Evolutionary conservation across 2,329 filamentous ascomycete genomes (phyloP).

Genomic region (Fonsecaea nubica): DNA sequence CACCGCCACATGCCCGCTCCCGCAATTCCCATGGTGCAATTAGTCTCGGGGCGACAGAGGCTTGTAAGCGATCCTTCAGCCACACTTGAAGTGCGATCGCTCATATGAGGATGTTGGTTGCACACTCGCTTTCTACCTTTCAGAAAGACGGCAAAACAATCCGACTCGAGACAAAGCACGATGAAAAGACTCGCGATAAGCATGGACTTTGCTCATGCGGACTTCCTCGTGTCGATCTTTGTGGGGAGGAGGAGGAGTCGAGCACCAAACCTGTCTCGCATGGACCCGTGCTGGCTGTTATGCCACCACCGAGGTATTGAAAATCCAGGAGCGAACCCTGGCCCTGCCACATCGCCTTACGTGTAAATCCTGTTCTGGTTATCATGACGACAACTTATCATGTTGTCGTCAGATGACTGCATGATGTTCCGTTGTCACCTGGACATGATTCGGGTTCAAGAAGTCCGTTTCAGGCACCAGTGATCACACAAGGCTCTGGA

Average conservation of each 20-base stretch:
- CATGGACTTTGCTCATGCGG: background rate
- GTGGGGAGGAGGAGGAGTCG: background rate
- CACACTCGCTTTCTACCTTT: background rate
- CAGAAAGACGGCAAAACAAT: background rate
- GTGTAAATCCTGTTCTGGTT: background rate
- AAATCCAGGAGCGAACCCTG: background rate
- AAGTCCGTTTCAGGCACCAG: background rate
- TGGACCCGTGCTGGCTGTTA: background rate
- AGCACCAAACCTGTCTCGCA: background rate
- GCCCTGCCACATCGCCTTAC: background rate
- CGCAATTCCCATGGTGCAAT: conserved; percentile 21
- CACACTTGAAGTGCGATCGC: background rate
- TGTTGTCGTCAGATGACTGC: conserved; percentile 3
- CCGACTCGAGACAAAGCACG: background rate
- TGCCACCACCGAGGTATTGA: background rate
- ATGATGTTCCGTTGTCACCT: background rate
- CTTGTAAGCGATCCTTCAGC: conserved; percentile 16
- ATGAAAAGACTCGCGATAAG: background rate
- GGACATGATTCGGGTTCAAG: conserved; percentile 1
- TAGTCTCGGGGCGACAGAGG: conserved; percentile 1
- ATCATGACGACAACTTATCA: background rate
- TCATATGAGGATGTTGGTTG: background rate
- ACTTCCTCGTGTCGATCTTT: background rate
- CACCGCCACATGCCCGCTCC: conserved; percentile 27
- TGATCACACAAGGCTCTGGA: background rate